A percentile compares a stretch with the other conserved stretches of the same genome.
phyloP scores from a whole-genome alignment of 139 green algal species.

The Tetratostichococcus sp. region DNA sequence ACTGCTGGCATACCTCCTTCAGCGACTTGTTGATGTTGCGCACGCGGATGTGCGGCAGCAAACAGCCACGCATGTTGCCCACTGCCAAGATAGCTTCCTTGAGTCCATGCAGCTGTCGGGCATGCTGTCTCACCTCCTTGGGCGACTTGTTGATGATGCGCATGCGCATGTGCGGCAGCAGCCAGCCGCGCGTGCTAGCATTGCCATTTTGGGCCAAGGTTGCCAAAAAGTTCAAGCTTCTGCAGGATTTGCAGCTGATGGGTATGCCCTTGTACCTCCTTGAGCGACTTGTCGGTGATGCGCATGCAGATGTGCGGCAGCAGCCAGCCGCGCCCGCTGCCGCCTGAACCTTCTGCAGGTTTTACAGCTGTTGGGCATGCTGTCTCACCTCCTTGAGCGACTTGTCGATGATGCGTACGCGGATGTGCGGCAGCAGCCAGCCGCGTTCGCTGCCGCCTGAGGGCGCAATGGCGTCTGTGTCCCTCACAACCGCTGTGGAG shows the following conservation, averaged over 20 bases:
- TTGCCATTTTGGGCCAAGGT: too few species aligned
- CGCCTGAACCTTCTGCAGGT: too few species aligned
- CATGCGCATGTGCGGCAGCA: conserved; percentile 41
- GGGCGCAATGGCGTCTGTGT: background rate
- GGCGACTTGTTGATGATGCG: conserved; percentile 62
- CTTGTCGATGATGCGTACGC: conserved; percentile 62
- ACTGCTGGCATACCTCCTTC: background rate
- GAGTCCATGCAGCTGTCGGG: too few species aligned
- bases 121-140: background rate
- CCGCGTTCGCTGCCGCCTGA: too few species aligned
- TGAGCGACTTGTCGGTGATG: conserved; percentile 61
- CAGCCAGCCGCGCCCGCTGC: conserved; percentile 34
- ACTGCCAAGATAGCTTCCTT: too few species aligned
- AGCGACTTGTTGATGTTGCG: conserved; percentile 62
- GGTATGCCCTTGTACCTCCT: too few species aligned
- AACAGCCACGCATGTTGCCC: too few species aligned
- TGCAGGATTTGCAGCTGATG: too few species aligned
- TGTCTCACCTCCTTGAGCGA: conserved; percentile 11
- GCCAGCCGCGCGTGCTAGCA: conserved; percentile 45
- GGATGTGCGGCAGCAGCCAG: conserved; percentile 53
- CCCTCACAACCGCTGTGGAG: too few species aligned
- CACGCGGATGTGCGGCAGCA: conserved; percentile 41
- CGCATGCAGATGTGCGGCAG: conserved; percentile 37
- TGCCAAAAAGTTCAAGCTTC: too few species aligned
- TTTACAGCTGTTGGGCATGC: too few species aligned